Conservation (phyloP, 2,329 filamentous ascomycete genomes). For the Phyllosticta citribraziliensis region DNA sequence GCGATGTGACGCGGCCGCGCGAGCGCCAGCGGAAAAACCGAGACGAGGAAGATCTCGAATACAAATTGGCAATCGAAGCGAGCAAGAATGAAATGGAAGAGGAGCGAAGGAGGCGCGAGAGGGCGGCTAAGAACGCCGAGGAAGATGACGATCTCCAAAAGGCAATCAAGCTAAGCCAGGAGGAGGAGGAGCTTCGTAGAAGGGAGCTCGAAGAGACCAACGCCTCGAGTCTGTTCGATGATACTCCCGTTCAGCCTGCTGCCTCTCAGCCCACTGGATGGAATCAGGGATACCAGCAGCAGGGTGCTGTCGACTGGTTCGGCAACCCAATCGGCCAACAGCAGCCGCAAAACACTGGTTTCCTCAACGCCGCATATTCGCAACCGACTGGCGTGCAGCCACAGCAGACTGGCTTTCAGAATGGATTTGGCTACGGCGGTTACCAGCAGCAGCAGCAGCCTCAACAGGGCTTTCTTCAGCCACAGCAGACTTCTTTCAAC, state of each 20-base stretch:
- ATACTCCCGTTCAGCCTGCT: constrained; percentile 52
- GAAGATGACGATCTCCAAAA: constrained; percentile 88
- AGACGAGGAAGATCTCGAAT: constrained; percentile 71
- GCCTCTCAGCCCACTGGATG: constrained; percentile 78
- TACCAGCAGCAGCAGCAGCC: constrained; percentile 44
- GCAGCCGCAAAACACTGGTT: constrained; percentile 56
- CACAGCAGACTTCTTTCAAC: constrained; percentile 51
- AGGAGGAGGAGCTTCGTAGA: constrained; percentile 82
- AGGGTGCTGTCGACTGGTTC: constrained; percentile 92
- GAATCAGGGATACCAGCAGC: constrained; percentile 97
- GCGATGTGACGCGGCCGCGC: constrained; percentile 29
- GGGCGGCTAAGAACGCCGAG: constrained; percentile 32
- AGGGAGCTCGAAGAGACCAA: constrained; percentile 82
- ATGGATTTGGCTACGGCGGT: constrained; percentile 53
- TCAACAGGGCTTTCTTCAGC: constrained; percentile 54
- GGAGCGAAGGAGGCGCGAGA: constrained; percentile 62
- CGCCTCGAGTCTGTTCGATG: constrained; percentile 79
- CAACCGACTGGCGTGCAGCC: constrained; percentile 66
- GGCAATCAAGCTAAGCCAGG: constrained; percentile 87
- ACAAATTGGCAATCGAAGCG: constrained; percentile 81
- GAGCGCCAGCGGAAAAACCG: constrained; percentile 26
- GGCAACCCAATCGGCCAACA: constrained; percentile 79
- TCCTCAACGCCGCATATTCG: constrained; percentile 57
- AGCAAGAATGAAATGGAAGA: constrained; percentile 95
- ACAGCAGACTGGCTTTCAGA: constrained; percentile 56